Percentiles rank a stretch among this genome's conserved stretches.
Conservation (phyloP, 1,284 basidiomycete genomes). For the Naganishia albida region DNA sequence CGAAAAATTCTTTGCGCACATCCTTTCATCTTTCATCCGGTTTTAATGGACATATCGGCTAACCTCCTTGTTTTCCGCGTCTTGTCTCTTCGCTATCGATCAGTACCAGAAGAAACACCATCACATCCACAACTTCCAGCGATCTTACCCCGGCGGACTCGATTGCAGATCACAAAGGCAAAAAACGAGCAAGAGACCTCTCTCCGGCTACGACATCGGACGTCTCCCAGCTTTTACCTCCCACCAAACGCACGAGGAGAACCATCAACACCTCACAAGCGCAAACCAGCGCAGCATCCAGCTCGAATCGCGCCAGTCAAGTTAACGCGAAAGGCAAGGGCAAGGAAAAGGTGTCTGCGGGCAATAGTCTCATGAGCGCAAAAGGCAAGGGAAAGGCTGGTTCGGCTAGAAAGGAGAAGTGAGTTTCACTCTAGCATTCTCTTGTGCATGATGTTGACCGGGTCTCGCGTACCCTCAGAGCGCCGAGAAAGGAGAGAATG, state of each 20-base stretch:
- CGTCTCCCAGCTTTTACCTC: slow-evolving; percentile 9
- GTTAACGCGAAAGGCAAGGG: slow-evolving; percentile 17
- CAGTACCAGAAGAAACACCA: background rate
- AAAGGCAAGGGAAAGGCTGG: slow-evolving; percentile 31
- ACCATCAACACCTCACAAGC: slow-evolving; percentile 1
- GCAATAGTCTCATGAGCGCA: slow-evolving; percentile 16
- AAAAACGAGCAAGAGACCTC: slow-evolving; percentile 29
- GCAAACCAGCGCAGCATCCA: background rate
- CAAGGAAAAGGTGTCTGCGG: background rate
- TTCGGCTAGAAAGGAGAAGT: slow-evolving; percentile 28
- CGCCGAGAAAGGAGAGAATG: slow-evolving; percentile 22
- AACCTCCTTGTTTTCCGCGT: background rate
- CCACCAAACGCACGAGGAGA: slow-evolving; percentile 24
- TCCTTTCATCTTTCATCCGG: too few relatives aligned
- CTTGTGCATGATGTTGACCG: background rate
- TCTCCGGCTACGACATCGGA: slow-evolving; percentile 17
- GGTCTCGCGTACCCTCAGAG: background rate
- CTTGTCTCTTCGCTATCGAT: background rate
- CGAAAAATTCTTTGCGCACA: too few relatives aligned
- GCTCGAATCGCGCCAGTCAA: background rate
- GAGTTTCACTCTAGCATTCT: background rate
- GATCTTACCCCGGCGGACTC: background rate
- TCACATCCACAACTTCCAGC: background rate
- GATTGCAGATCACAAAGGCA: slow-evolving; percentile 31
- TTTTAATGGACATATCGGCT: background rate